Conservation (phyloP, 441 rosid genomes). For the Euphorbia corollata region DNA sequence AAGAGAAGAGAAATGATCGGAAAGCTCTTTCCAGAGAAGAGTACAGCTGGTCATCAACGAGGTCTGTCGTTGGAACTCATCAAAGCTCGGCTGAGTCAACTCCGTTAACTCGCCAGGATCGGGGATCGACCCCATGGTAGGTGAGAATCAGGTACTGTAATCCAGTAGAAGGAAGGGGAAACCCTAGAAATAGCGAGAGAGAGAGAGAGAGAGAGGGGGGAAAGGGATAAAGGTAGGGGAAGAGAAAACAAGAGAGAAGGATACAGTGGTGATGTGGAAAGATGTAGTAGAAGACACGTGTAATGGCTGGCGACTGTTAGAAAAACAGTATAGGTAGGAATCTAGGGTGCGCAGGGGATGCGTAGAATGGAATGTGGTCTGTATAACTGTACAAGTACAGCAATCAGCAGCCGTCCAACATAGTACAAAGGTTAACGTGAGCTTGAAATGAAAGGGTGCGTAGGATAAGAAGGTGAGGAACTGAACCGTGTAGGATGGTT, state of each 20-base stretch:
- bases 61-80: conserved; percentile 85
- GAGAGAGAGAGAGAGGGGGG: conserved; percentile 20
- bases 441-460: conserved; percentile 20
- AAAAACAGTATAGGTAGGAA: neutral
- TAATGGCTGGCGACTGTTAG: conserved; percentile 21
- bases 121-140: conserved; percentile 86
- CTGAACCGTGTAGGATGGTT: too few species aligned
- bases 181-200: conserved; percentile 7
- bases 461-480: conserved; percentile 20
- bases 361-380: conserved; percentile 19
- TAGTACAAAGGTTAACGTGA: conserved; percentile 13
- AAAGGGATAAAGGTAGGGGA: conserved; percentile 14
- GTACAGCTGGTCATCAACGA: conserved; percentile 98
- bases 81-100: conserved; percentile 76
- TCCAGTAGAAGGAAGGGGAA: conserved; percentile 15
- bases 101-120: conserved; percentile 85
- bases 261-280: conserved; percentile 46
- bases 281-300: conserved; percentile 34
- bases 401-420: neutral
- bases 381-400: neutral
- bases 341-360: conserved; percentile 39
- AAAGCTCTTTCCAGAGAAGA: conserved; percentile 93
- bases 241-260: conserved; percentile 19
- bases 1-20: conserved; percentile 83
- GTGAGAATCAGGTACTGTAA: conserved; percentile 12